Evolutionary conservation across 2,329 filamentous ascomycete species (phyloP).

Genomic region (Paramyrothecium sp.): DNA sequence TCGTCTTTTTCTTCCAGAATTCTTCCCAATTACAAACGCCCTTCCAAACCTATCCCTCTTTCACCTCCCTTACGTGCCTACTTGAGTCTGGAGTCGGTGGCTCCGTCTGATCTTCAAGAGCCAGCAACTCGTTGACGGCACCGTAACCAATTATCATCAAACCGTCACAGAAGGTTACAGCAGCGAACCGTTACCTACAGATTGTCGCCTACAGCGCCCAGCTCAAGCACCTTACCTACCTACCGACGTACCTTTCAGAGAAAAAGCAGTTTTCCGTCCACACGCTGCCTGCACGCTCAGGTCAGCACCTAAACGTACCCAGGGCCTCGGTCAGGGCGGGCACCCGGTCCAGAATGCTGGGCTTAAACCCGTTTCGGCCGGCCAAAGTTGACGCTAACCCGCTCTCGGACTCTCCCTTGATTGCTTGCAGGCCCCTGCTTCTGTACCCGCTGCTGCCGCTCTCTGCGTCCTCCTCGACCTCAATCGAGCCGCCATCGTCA

Average conservation of each 20-base stretch:
- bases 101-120: too few relatives aligned
- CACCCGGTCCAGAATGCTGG: background rate
- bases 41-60: too few relatives aligned
- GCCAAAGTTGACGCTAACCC: constrained; percentile 4
- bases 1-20: too few relatives aligned
- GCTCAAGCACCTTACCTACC: too few relatives aligned
- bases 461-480: background rate
- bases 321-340: too few relatives aligned
- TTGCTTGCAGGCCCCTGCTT: constrained; percentile 3
- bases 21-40: too few relatives aligned
- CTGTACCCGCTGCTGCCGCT: background rate
- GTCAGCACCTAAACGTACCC: too few relatives aligned
- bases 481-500: background rate
- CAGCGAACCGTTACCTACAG: background rate
- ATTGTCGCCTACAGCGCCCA: background rate
- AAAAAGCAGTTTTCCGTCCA: too few relatives aligned
- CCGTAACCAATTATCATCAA: background rate
- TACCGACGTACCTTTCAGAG: background rate
- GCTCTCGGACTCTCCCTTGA: constrained; percentile 11
- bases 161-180: too few relatives aligned
- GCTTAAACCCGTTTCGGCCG: background rate
- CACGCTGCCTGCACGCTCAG: too few relatives aligned
- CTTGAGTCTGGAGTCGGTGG: background rate
- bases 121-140: too few relatives aligned
- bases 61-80: background rate